Evolutionary conservation across 2,329 filamentous ascomycete species (phyloP), one percentile per base, ranked within the genome.

Genomic region (Nigrospora sphaerica): DNA sequence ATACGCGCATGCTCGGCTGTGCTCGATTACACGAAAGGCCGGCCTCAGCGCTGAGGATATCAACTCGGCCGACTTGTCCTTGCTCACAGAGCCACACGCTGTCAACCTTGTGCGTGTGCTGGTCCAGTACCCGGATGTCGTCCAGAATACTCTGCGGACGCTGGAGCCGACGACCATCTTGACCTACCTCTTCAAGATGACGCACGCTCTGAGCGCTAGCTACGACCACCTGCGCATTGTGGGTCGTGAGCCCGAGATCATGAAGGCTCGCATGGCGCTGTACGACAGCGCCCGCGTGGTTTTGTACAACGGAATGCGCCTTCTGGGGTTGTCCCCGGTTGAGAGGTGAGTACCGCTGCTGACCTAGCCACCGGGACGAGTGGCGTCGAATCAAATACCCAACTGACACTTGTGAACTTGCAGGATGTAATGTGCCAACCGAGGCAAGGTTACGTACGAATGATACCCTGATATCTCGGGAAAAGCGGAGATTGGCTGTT

Each of bases 191-290:
- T 63, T 64, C 75, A 88, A 87, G 76, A 86, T 95, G 83, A 88
- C 86, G 3, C 88, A 95, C 66, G 73, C 80, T 23, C 67, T 95
- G 46, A 89, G 84, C 69, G 84, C 80, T 46, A 89, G 85, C 63
- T 95, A 95, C 66, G 87, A 91, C 58, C 83, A 88, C 49, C 73
- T 95, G 51, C 81, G 86, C 60, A 87, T 93, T 45, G 80, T 95
- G n/a, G 86, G 87, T 45, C 86, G 82, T 50, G 86, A 92, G 66
- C 73, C 71, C 31, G 82, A 86, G 61, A 68, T 90, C 46, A 83
- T 86, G 73, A 75, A 68, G 57, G 84, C 86, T 23, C 77, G 88
- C 55, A 80, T 89, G 76, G 86, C 86, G 12, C 69, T 95, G 55
- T 95, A 95, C 63, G 81, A 85, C 55, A 75, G 84, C 3, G 85